Evolutionary conservation across 1,139 yeast species (phyloP).

Genomic region (Debaryomyces sp.): DNA sequence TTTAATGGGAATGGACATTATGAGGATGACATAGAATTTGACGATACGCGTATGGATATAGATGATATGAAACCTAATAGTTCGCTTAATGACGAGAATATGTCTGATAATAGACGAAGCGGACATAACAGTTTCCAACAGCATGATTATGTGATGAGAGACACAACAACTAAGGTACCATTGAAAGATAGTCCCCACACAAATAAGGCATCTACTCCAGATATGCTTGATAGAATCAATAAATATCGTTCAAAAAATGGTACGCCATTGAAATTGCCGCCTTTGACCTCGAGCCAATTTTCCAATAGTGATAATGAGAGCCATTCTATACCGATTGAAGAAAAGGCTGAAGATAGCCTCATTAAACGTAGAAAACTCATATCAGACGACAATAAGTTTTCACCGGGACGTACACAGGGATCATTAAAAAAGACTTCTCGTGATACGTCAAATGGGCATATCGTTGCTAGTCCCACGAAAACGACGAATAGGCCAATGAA

Average conservation of each 20-base stretch:
- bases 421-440: not conserved
- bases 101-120: not conserved
- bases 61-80: slow-evolving; percentile 17
- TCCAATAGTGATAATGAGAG: not conserved
- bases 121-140: not conserved
- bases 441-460: not conserved
- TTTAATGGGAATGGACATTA: not conserved
- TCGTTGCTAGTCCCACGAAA: not conserved
- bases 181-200: slow-evolving; percentile 17
- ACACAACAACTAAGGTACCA: slow-evolving; percentile 22
- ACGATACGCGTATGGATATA: slow-evolving; percentile 27
- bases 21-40: slow-evolving; percentile 24
- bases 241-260: slow-evolving; percentile 19
- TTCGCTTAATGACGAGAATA: slow-evolving; percentile 8
- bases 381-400: slow-evolving; percentile 24
- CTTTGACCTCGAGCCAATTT: slow-evolving; percentile 10
- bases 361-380: slow-evolving; percentile 23
- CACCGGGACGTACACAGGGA: slow-evolving; percentile 15
- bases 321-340: not conserved
- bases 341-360: slow-evolving; percentile 16
- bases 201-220: not conserved
- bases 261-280: slow-evolving; percentile 19
- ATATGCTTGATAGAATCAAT: slow-evolving; percentile 2
- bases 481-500: not conserved
- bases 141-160: slow-evolving; percentile 10